These are phyloP conservation scores for Backusella macrospora DNA, from an alignment of 192 early-diverging fungal species.

Conservation along the genomic window DNA sequence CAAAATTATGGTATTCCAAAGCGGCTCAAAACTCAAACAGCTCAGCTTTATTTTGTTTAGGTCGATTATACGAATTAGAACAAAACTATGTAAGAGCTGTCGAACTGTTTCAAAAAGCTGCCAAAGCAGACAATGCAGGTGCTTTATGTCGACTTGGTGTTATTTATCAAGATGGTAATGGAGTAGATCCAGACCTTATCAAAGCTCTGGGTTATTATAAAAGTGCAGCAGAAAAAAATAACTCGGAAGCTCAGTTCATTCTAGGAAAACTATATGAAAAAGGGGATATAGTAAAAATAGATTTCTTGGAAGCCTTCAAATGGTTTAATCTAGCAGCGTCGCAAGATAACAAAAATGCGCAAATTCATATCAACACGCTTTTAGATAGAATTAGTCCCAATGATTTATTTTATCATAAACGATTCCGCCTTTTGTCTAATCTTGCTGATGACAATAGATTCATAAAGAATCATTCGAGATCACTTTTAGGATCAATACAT, in stretches of 20 bases:
- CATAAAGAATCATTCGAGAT: too few relatives aligned
- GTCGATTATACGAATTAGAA: not conserved
- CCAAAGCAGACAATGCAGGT: not conserved
- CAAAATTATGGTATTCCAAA: not conserved
- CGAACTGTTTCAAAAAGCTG: not conserved
- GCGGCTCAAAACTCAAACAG: not conserved
- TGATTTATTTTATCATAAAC: conserved; percentile 11
- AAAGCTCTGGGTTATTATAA: not conserved
- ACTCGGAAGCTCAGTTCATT: not conserved
- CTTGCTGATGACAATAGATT: not conserved
- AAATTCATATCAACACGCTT: not conserved
- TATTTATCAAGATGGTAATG: not conserved
- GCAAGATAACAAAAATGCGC: not conserved
- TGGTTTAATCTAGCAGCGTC: not conserved
- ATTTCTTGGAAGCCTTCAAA: not conserved
- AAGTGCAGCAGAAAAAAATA: not conserved
- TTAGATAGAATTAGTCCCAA: not conserved
- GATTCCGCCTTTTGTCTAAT: not conserved
- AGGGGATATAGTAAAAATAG: not conserved
- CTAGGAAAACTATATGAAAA: not conserved
- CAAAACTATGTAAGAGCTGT: not conserved
- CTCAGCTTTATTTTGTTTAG: not conserved
- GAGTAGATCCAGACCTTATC: not conserved
- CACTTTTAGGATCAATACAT: too few relatives aligned
- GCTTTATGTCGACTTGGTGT: not conserved